phyloP scores from a whole-genome alignment of 2,329 filamentous ascomycete species.

The Trichoderma sp. region DNA sequence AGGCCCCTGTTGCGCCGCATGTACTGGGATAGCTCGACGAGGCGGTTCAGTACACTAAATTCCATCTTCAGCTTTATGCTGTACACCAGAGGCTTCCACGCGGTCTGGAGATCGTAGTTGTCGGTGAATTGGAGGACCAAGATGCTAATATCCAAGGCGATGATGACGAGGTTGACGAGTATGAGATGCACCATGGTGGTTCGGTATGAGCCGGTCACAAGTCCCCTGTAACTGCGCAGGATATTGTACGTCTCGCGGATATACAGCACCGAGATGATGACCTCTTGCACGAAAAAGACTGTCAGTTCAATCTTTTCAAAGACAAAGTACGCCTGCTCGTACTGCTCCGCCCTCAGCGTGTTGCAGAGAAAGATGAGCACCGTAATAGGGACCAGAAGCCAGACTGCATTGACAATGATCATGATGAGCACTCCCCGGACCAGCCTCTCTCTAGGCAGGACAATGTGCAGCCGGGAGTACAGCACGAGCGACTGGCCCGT shows the following conservation, averaged over 20 bases:
- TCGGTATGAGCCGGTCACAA: slow-evolving; percentile 29
- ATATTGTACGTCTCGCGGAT: slow-evolving; percentile 55
- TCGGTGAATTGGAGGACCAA: slow-evolving; percentile 38
- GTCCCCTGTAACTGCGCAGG: slow-evolving; percentile 45
- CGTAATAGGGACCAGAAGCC: slow-evolving; percentile 58
- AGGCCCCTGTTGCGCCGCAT: slow-evolving; percentile 22
- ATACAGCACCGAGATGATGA: slow-evolving; percentile 56
- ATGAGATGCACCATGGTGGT: slow-evolving; percentile 42
- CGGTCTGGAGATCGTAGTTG: slow-evolving; percentile 40
- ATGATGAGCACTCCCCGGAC: slow-evolving; percentile 57
- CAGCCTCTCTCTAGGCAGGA: slow-evolving; percentile 53
- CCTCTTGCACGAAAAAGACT: slow-evolving; percentile 57
- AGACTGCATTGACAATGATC: slow-evolving; percentile 58
- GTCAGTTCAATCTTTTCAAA: slow-evolving; percentile 59
- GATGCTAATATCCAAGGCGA: slow-evolving; percentile 47
- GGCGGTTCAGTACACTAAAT: slow-evolving; percentile 40
- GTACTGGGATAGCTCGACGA: slow-evolving; percentile 36
- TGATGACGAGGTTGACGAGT: slow-evolving; percentile 47
- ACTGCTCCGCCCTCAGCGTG: slow-evolving; percentile 32
- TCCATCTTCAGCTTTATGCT: slow-evolving; percentile 43
- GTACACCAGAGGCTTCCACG: slow-evolving; percentile 42
- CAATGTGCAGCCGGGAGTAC: slow-evolving; percentile 64
- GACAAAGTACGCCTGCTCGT: slow-evolving; percentile 42
- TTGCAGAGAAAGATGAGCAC: slow-evolving; percentile 58
- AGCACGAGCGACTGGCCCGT: slow-evolving; percentile 64